Percentiles rank a stretch among this genome's conserved stretches.
Evolutionary conservation across 78 protist genomes (phyloP).

Genomic region (Dictyostelium brefeldianum): DNA sequence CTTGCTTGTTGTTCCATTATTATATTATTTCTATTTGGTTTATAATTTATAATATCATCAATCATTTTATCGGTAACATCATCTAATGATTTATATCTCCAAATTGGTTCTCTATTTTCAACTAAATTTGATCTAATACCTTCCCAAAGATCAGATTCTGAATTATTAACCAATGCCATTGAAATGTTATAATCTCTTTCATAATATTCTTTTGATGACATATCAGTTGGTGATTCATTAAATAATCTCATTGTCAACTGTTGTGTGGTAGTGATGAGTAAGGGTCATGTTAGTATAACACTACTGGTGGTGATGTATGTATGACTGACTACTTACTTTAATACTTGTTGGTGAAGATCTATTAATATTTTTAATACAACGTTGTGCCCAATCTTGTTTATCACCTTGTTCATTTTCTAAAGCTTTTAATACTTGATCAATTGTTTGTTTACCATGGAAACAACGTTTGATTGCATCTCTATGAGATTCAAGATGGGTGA

Average conservation of each 20-base stretch:
- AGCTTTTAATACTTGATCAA: constrained; percentile 38
- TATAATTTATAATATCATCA: constrained; percentile 26
- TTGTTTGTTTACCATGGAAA: constrained; percentile 2
- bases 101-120: constrained; percentile 14
- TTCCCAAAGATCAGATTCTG: constrained; percentile 64
- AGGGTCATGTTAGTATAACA: too few species aligned
- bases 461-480: constrained; percentile 50
- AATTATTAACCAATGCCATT: constrained; percentile 18
- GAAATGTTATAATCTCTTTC: constrained; percentile 55
- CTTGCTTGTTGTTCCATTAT: too few species aligned
- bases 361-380: constrained; percentile 35
- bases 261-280: too few species aligned
- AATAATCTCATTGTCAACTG: constrained; percentile 21
- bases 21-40: neutral
- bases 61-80: constrained; percentile 35
- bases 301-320: too few species aligned
- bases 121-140: constrained; percentile 38
- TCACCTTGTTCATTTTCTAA: constrained; percentile 8
- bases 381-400: constrained; percentile 35
- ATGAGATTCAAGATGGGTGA: constrained; percentile 11
- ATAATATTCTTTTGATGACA: neutral
- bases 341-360: constrained; percentile 44
- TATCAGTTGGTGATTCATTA: neutral
- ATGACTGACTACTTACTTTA: constrained; percentile 13
- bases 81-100: constrained; percentile 15